phyloP scores from a whole-genome alignment of 1,284 basidiomycete species.

The Cutaneotrichosporon sp. region DNA sequence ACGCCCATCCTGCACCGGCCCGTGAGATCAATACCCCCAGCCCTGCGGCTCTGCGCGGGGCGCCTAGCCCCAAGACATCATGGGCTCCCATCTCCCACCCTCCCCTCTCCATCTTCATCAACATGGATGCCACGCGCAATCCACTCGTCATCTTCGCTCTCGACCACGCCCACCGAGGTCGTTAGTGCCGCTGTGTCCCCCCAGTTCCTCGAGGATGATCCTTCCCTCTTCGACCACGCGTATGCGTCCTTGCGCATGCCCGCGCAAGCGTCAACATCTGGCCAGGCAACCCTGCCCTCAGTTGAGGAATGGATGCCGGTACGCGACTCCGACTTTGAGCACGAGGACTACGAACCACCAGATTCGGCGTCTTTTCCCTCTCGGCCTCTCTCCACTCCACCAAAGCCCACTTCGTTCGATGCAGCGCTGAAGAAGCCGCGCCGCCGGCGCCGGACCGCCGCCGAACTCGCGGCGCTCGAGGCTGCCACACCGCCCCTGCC shows the following conservation, averaged over 20 bases:
- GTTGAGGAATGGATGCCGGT: conserved; percentile 14
- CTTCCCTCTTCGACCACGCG: conserved; percentile 4
- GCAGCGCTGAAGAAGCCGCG: conserved; percentile 14
- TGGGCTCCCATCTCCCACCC: neutral
- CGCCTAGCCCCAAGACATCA: neutral
- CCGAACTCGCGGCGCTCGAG: neutral
- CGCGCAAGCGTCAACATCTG: neutral
- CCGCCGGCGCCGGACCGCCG: conserved; percentile 13
- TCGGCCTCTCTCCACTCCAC: neutral
- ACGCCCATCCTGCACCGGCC: conserved; percentile 11
- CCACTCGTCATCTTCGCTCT: neutral
- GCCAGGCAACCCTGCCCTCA: neutral
- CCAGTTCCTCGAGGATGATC: conserved; percentile 1
- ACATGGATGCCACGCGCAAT: neutral
- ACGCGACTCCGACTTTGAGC: conserved; percentile 11
- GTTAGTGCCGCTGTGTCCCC: neutral
- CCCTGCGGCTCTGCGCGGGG: conserved; percentile 8
- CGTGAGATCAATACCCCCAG: conserved; percentile 5
- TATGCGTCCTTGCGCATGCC: conserved; percentile 3
- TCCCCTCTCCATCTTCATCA: neutral
- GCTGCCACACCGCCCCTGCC: conserved; percentile 20
- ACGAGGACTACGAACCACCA: conserved; percentile 1
- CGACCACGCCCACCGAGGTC: neutral
- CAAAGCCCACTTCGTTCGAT: conserved; percentile 12
- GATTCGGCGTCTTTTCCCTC: neutral